Percentiles rank a stretch among this genome's conserved stretches.
Evolutionary conservation across 1,284 basidiomycete species (phyloP).

Genomic region (Cystobasidium slooffiae): DNA sequence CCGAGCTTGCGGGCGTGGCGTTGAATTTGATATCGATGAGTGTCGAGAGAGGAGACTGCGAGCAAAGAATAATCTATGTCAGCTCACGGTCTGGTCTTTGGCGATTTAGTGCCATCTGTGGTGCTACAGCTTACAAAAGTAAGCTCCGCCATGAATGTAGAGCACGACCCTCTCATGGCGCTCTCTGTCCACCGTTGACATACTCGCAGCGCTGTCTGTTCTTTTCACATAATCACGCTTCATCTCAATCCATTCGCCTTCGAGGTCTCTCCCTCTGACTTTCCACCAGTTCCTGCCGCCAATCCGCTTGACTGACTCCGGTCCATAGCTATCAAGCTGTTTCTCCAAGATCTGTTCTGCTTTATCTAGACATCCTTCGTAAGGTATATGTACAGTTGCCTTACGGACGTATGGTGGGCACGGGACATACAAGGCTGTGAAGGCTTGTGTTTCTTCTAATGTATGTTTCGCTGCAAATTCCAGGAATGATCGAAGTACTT

Average conservation of each 20-base stretch:
- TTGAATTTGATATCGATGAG: constrained; percentile 58
- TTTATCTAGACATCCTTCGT: constrained; percentile 52
- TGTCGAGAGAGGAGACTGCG: constrained; percentile 54
- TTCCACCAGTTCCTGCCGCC: constrained; percentile 53
- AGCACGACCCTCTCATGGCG: constrained; percentile 56
- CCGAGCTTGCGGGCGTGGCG: constrained; percentile 59
- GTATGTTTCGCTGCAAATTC: constrained; percentile 51
- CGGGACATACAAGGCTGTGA: constrained; percentile 51
- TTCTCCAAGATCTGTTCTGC: constrained; percentile 56
- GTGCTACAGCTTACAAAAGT: constrained; percentile 9
- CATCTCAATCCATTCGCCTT: constrained; percentile 57
- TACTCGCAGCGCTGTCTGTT: constrained; percentile 45
- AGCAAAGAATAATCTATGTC: neutral
- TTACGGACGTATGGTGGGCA: constrained; percentile 56
- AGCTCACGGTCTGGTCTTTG: constrained; percentile 45
- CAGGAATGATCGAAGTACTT: constrained; percentile 50
- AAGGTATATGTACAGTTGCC: constrained; percentile 56
- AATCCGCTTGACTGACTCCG: constrained; percentile 55
- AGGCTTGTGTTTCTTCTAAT: constrained; percentile 59
- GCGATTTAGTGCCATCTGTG: too few species aligned
- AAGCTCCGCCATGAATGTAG: constrained; percentile 56
- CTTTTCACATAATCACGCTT: constrained; percentile 57
- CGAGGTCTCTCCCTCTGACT: constrained; percentile 50
- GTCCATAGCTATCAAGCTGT: constrained; percentile 55
- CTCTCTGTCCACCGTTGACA: constrained; percentile 7